phyloP scores from a whole-genome alignment of 495 filamentous ascomycete genomes.

The Elaphomyces granulatus region DNA sequence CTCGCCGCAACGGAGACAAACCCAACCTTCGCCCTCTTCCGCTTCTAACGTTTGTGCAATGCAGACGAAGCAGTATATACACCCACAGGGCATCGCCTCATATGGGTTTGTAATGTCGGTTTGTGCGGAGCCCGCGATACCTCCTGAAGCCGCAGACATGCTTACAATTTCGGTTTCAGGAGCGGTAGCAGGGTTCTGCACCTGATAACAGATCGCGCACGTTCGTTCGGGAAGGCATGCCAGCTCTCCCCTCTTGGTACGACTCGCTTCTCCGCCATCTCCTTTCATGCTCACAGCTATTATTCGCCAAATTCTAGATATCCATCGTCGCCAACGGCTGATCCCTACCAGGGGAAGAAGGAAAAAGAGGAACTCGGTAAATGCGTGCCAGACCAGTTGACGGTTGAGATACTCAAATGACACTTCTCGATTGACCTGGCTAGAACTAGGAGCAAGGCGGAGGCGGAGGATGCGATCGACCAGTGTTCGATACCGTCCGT shows the following conservation, averaged over 20 bases:
- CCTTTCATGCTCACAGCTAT: slow-evolving; percentile 46
- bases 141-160: slow-evolving; percentile 46
- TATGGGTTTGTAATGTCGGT: slow-evolving; percentile 97
- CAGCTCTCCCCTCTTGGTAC: slow-evolving; percentile 49
- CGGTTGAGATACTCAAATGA: slow-evolving; percentile 96
- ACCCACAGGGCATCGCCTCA: slow-evolving; percentile 79
- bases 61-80: slow-evolving; percentile 95
- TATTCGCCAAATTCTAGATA: slow-evolving; percentile 68
- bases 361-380: slow-evolving; percentile 95
- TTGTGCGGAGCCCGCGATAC: slow-evolving; percentile 71
- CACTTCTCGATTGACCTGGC: slow-evolving; percentile 74
- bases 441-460: slow-evolving; percentile 68
- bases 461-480: slow-evolving; percentile 77
- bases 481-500: slow-evolving; percentile 81
- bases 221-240: slow-evolving; percentile 82
- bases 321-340: slow-evolving; percentile 80
- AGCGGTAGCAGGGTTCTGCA: slow-evolving; percentile 57
- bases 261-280: slow-evolving; percentile 25
- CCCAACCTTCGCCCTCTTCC: slow-evolving; percentile 93
- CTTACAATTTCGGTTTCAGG: slow-evolving; percentile 55
- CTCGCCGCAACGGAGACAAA: slow-evolving; percentile 83
- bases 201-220: slow-evolving; percentile 94
- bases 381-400: slow-evolving; percentile 96
- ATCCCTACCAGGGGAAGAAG: slow-evolving; percentile 89
- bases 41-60: slow-evolving; percentile 77